phyloP scores from a whole-genome alignment of 805 yeast species.

The Metschnikowia lunata region DNA sequence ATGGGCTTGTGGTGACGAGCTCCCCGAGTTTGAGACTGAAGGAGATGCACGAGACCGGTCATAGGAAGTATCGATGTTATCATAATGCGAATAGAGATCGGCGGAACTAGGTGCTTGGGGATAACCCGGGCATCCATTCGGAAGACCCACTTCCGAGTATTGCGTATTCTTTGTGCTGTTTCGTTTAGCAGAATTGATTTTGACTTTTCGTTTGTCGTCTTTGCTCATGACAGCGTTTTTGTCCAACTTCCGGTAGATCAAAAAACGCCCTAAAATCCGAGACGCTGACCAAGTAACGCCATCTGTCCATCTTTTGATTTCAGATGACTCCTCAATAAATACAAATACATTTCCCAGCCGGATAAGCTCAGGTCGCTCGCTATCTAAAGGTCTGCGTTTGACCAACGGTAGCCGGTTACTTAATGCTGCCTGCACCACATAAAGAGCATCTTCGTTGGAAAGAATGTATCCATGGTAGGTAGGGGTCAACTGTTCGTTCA shows the following conservation, averaged over 20 bases:
- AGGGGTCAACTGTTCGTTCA: slow-evolving; percentile 6
- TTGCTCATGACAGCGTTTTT: slow-evolving; percentile 36
- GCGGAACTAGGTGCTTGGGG: too few species aligned
- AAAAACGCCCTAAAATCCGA: slow-evolving; percentile 77
- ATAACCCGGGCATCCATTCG: not conserved
- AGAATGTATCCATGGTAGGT: slow-evolving; percentile 61
- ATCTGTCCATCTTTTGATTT: slow-evolving; percentile 94
- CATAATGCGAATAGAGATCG: not conserved
- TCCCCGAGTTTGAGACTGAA: not conserved
- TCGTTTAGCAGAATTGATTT: slow-evolving; percentile 16
- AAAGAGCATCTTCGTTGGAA: slow-evolving; percentile 76
- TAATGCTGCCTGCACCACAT: slow-evolving; percentile 75
- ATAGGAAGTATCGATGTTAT: not conserved
- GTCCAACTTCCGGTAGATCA: slow-evolving; percentile 70
- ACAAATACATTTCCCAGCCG: slow-evolving; percentile 79
- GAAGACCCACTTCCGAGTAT: not conserved
- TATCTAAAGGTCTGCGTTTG: slow-evolving; percentile 76
- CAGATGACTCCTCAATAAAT: slow-evolving; percentile 75
- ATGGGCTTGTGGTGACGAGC: not conserved
- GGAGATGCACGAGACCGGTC: not conserved
- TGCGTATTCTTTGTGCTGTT: not conserved
- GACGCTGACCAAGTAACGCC: slow-evolving; percentile 95
- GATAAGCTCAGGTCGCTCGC: slow-evolving; percentile 64
- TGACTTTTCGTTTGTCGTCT: slow-evolving; percentile 40
- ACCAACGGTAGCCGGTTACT: slow-evolving; percentile 57